A percentile compares a stretch with the other conserved stretches of the same genome.
These are phyloP conservation scores for Parasitella parasitica DNA, from an alignment of 371 early-diverging fungal species.

Conservation along the genomic window DNA sequence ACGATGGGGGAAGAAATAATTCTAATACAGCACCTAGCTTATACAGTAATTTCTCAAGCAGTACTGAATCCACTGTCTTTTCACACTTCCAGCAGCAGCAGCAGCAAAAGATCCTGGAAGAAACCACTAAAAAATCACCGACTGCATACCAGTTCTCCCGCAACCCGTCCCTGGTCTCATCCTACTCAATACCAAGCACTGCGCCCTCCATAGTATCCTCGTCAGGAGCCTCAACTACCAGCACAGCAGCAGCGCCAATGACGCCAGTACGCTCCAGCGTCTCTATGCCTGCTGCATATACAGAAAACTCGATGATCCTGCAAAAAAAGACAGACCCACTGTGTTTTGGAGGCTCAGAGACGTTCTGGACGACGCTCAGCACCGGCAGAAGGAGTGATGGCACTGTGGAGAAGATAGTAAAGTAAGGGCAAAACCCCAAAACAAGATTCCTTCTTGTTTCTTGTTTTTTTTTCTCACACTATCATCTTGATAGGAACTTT, in stretches of 20 bases:
- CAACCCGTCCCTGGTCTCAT: slow-evolving; percentile 25
- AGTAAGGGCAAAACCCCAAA: slow-evolving; percentile 10
- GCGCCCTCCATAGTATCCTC: slow-evolving; percentile 5
- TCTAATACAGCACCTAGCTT: slow-evolving; percentile 20
- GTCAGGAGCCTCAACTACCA: slow-evolving; percentile 9
- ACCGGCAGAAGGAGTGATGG: slow-evolving; percentile 39
- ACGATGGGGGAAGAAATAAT: slow-evolving; percentile 1
- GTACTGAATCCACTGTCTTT: slow-evolving; percentile 18
- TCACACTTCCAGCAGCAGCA: neutral
- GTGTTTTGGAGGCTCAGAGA: slow-evolving; percentile 47
- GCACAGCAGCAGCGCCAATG: slow-evolving; percentile 18
- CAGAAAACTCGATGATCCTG: slow-evolving; percentile 26
- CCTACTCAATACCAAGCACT: slow-evolving; percentile 22
- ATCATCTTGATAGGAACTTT: slow-evolving; percentile 27
- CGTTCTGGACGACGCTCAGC: slow-evolving; percentile 43
- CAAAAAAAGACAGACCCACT: slow-evolving; percentile 42
- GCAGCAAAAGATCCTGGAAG: neutral
- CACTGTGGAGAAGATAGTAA: slow-evolving; percentile 44
- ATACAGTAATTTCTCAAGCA: slow-evolving; percentile 16
- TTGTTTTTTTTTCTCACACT: neutral
- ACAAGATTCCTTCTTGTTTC: neutral
- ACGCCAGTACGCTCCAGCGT: slow-evolving; percentile 28
- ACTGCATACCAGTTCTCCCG: neutral
- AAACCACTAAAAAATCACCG: neutral
- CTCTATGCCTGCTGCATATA: slow-evolving; percentile 20